Base-by-base conservation (phyloP, 2,329 filamentous ascomycete species). In the Spiromastix sp. region DNA sequence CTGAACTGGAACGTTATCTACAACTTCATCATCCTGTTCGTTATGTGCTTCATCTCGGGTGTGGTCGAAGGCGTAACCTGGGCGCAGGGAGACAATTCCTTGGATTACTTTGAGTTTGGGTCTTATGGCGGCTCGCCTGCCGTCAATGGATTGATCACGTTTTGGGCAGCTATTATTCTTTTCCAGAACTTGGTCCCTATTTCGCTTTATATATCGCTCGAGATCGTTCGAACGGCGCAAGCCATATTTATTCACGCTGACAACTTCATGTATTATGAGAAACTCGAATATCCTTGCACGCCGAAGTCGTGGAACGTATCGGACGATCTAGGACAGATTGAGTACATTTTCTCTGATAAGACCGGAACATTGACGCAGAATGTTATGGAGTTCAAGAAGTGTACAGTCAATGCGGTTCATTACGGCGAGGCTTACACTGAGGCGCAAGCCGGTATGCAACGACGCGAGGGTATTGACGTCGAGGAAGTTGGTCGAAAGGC, bases 271-370 rank as follows among this genome's bases (percentile, higher is more conserved):
- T 98, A 96, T 61, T 94, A 98, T 64, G 91, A 91, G 38, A 79
- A 77, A 50, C 77, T 95, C 45, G 86, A 94, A 51, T 87, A 94
- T 53, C 86, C 89, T 2, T 98, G 93, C 55, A 85, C 93, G 8
- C 91, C 93, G 4, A 96, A 96, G 54, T 86, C 87, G 0, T 98
- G 91, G 91, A 98, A 96, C 55, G 96, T 98, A 33, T 96, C 89
- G 1, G 91, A 98, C 54, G 93, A 98, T 50, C 71, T 98, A 30
- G 91, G 91, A 9, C 91, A 98, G 61, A 94, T 98, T 43, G 91
- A 96, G 61, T 98, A 96, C 66, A 94, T 98, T 47, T 98, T 98
- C 60, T 95, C 85, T 0, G 85, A 93, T 68, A 93, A 93, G 63
- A 93, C 85, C 0, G 85, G 85, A 39, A 93, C 85, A 2, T 64